phyloP scores from a whole-genome alignment of 495 filamentous ascomycete species.

The Hypoxylon rickii region DNA sequence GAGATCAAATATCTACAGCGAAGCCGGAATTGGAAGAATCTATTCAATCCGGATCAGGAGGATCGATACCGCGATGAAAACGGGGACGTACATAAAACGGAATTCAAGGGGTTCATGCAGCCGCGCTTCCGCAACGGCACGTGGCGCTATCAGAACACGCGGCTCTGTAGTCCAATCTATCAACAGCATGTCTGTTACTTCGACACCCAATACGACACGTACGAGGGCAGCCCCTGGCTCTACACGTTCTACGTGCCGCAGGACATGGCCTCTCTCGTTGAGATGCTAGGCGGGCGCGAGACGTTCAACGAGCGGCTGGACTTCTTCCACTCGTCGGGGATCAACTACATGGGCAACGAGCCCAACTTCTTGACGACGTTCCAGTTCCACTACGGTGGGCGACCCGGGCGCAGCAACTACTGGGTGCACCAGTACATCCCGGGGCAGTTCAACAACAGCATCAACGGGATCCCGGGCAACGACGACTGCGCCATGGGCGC shows the following conservation, averaged over 20 bases:
- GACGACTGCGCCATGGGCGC: constrained; percentile 79
- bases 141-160: constrained; percentile 69
- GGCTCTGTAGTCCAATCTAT: constrained; percentile 60
- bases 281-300: constrained; percentile 60
- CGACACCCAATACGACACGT: constrained; percentile 68
- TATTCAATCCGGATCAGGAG: constrained; percentile 53
- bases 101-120: constrained; percentile 72
- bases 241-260: constrained; percentile 76
- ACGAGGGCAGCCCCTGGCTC: constrained; percentile 72
- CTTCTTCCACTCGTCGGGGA: constrained; percentile 65
- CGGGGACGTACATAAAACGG: constrained; percentile 33
- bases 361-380: constrained; percentile 72
- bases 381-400: constrained; percentile 74
- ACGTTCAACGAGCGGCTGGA: constrained; percentile 63
- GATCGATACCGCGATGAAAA: constrained; percentile 38
- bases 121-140: constrained; percentile 65
- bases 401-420: constrained; percentile 64
- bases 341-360: constrained; percentile 76
- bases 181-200: constrained; percentile 53
- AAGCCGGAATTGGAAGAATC: constrained; percentile 60
- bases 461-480: constrained; percentile 71
- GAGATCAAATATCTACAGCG: constrained; percentile 61
- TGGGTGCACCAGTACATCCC: constrained; percentile 71
- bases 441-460: constrained; percentile 63
- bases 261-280: constrained; percentile 66